Base-by-base conservation (phyloP, 352 stramenopile species). In the Phytopythium sindhum region DNA sequence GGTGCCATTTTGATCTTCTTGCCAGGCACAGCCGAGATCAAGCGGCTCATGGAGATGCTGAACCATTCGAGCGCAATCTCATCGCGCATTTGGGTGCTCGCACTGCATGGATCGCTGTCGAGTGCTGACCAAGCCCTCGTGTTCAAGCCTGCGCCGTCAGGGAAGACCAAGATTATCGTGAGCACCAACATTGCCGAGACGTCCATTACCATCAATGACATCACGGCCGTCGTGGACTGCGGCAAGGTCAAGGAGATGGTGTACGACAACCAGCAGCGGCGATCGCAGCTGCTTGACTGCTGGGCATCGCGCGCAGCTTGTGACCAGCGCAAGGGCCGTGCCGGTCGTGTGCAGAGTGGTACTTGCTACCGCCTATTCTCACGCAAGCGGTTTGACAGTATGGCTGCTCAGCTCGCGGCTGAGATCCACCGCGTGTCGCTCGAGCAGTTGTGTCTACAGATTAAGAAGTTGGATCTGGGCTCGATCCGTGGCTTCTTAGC, bases 101-200 rank as follows among this genome's bases (percentile, higher is more conserved):
- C 88, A 2, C 70, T 96, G 3, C 88, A 96, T 45, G 86, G 87
- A 19, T 89, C 83, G 8, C 70, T 96, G 11, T 90, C 86, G 39
- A 77, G 77, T 0, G 67, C 70, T 5, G 87, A 96, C 33, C 88
- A 96, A 59, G 67, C 82, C 9, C 81, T 84, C 48, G 83, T 93
- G 12, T 94, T 96, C 62, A 76, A 84, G 12, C 66, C 81, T 17
- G 70, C 83, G 4, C 84, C 84, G 0, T 52, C 66, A n/a, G 72
- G 75, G 4, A 91, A 89, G 58, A 91, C 70, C 11, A 96, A 96
- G 70, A 76, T 96, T 21, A 92, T 96, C 44, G 75, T 96, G 31
- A 91, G 81, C 42, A 96, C 88, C 17, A 96, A 96, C 65, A 89
- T 96, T 47, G 88, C 87, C n/a, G 88, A 96, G 72, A 96, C 87